These are phyloP conservation scores for Debaryomyces coudertii DNA, from an alignment of 1,139 yeast species.

Conservation along the genomic window DNA sequence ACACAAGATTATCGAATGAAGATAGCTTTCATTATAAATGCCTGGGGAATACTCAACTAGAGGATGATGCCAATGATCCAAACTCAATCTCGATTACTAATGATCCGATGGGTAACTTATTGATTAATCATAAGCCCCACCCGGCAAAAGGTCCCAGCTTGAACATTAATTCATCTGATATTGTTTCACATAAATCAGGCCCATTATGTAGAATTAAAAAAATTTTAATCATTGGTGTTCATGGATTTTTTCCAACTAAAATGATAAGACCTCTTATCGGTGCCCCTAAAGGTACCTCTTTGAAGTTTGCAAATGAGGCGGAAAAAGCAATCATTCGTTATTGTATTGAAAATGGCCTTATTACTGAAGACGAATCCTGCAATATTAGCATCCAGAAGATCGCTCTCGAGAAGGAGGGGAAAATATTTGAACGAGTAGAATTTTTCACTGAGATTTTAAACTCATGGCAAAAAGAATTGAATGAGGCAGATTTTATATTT, in stretches of 20 bases:
- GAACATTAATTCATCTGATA: slow-evolving; percentile 22
- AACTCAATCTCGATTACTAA: slow-evolving; percentile 44
- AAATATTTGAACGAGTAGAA: slow-evolving; percentile 80
- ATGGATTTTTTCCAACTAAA: slow-evolving; percentile 90
- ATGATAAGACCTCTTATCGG: slow-evolving; percentile 86
- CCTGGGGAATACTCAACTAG: slow-evolving; percentile 24
- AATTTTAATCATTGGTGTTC: slow-evolving; percentile 86
- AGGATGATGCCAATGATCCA: slow-evolving; percentile 34
- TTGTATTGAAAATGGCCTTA: slow-evolving; percentile 59
- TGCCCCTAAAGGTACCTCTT: slow-evolving; percentile 91
- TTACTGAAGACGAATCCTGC: slow-evolving; percentile 39
- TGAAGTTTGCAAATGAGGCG: slow-evolving; percentile 84
- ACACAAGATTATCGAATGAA: slow-evolving; percentile 20
- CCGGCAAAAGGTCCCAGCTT: slow-evolving; percentile 9
- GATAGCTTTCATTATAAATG: slow-evolving; percentile 12
- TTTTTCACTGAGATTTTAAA: slow-evolving; percentile 72
- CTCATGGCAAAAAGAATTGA: slow-evolving; percentile 71
- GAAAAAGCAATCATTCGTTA: slow-evolving; percentile 75
- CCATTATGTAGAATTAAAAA: slow-evolving; percentile 45
- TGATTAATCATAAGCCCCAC: slow-evolving; percentile 35
- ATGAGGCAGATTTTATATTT: slow-evolving; percentile 79
- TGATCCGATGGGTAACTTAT: slow-evolving; percentile 49
- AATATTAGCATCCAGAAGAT: slow-evolving; percentile 78
- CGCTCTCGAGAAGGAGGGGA: slow-evolving; percentile 92
- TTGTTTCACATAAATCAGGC: slow-evolving; percentile 35